A percentile compares a stretch with the other conserved stretches of the same genome.
Conservation (phyloP, 2,329 filamentous ascomycete genomes). For the Elsinoe fawcettii region DNA sequence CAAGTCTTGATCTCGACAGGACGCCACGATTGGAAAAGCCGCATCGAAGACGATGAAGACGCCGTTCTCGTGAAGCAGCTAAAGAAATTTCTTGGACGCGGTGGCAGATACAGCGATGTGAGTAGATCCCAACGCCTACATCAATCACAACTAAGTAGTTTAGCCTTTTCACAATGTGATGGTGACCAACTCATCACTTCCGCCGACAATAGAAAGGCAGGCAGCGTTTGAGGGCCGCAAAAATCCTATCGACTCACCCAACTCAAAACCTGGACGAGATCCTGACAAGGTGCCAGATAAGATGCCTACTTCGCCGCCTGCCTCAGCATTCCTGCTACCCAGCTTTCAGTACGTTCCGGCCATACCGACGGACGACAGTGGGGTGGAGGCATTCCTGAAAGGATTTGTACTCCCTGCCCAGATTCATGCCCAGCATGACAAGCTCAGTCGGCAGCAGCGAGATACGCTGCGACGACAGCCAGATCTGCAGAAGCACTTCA, state of each 20-base stretch:
- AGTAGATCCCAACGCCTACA: slow-evolving; percentile 19
- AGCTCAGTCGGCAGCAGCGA: slow-evolving; percentile 48
- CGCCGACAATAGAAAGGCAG: slow-evolving; percentile 38
- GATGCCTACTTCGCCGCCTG: slow-evolving; percentile 38
- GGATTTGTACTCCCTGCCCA: slow-evolving; percentile 58
- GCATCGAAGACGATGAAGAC: slow-evolving; percentile 71
- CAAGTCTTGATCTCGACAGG: slow-evolving; percentile 81
- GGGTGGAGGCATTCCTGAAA: slow-evolving; percentile 50
- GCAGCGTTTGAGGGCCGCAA: slow-evolving; percentile 4
- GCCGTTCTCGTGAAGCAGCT: slow-evolving; percentile 58
- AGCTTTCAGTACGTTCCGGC: slow-evolving; percentile 72
- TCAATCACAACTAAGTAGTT: slow-evolving; percentile 20
- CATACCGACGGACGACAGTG: slow-evolving; percentile 55
- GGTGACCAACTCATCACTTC: slow-evolving; percentile 68
- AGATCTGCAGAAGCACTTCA: slow-evolving; percentile 40
- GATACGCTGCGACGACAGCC: slow-evolving; percentile 40
- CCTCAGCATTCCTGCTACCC: slow-evolving; percentile 70
- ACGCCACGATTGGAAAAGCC: slow-evolving; percentile 69
- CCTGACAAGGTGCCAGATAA: slow-evolving; percentile 27
- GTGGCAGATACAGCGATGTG: slow-evolving; percentile 40
- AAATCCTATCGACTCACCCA: slow-evolving; percentile 15
- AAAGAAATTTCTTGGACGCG: slow-evolving; percentile 45
- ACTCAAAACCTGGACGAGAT: slow-evolving; percentile 23
- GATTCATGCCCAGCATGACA: slow-evolving; percentile 54
- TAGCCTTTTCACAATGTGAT: slow-evolving; percentile 80